These are phyloP conservation scores for Trichomonascaceae sp. DNA, from an alignment of 1,139 yeast genomes.

Conservation along the genomic window DNA sequence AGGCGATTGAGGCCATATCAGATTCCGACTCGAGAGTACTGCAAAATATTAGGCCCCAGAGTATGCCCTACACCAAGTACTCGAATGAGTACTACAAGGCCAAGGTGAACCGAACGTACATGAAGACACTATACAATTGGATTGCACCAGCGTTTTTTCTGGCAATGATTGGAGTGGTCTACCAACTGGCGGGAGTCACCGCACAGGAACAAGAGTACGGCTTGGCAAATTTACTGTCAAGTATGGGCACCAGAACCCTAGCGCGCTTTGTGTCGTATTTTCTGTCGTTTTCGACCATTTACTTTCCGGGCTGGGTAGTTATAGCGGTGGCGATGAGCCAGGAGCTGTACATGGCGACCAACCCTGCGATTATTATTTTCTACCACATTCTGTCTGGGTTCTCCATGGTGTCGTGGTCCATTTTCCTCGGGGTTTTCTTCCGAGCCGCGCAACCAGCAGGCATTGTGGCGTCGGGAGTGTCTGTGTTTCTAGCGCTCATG, in stretches of 20 bases:
- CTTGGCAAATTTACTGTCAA: constrained; percentile 19
- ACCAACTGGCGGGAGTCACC: constrained; percentile 24
- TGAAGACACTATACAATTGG: constrained; percentile 20
- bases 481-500: constrained; percentile 22
- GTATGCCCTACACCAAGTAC: constrained; percentile 22
- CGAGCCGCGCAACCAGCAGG: constrained; percentile 25
- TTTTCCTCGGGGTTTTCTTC: constrained; percentile 23
- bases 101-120: constrained; percentile 15
- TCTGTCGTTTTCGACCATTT: constrained; percentile 19
- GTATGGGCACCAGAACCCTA: constrained; percentile 21
- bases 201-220: constrained; percentile 26
- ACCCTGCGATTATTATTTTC: constrained; percentile 20
- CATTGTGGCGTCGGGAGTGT: constrained; percentile 22
- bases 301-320: constrained; percentile 23
- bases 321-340: constrained; percentile 17
- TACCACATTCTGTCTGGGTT: constrained; percentile 25
- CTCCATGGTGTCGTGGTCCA: constrained; percentile 21
- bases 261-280: constrained; percentile 19
- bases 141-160: constrained; percentile 26
- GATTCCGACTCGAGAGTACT: constrained; percentile 4
- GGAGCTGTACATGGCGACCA: constrained; percentile 17
- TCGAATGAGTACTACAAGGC: constrained; percentile 16
- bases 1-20: constrained; percentile 20
- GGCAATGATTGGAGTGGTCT: constrained; percentile 25
- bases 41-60: constrained; percentile 11